Evolutionary conservation across 257 asterid genomes (phyloP).

Genomic region (Nicotiana otophora): DNA sequence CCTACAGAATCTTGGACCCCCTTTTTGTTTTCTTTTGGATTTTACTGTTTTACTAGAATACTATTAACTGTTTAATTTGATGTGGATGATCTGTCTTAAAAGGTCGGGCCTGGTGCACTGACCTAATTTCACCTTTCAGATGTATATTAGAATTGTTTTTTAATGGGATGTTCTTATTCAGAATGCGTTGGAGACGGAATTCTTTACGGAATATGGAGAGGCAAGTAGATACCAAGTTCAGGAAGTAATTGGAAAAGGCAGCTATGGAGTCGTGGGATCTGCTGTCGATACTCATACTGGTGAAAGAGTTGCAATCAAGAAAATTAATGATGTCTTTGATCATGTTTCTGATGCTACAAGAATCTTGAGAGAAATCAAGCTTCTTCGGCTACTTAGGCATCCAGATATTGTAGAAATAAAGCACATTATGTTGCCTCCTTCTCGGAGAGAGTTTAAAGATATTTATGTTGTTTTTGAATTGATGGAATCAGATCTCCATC

Average conservation of each 20-base stretch:
- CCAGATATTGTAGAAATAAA: conserved; percentile 77
- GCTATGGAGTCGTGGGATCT: conserved; percentile 93
- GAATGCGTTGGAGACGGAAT: conserved; percentile 63
- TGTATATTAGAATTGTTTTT: neutral
- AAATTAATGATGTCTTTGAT: conserved; percentile 92
- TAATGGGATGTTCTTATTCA: conserved; percentile 23
- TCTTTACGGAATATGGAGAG: conserved; percentile 95
- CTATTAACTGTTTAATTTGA: neutral
- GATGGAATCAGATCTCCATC: conserved; percentile 24
- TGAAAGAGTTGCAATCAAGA: conserved; percentile 92
- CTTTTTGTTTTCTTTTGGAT: neutral
- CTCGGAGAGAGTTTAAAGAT: conserved; percentile 16
- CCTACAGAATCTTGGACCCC: neutral
- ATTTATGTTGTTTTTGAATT: conserved; percentile 22
- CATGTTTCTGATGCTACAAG: conserved; percentile 96
- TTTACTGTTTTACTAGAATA: neutral
- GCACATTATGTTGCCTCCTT: conserved; percentile 18
- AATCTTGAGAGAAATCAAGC: conserved; percentile 92
- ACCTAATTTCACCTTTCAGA: neutral
- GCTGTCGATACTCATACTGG: conserved; percentile 85
- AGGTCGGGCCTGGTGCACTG: too few species aligned
- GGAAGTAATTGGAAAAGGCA: conserved; percentile 96
- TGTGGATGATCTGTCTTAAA: neutral
- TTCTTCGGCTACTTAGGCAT: conserved; percentile 82
- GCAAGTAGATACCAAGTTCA: conserved; percentile 90